These are phyloP conservation scores for Stentor roeselii DNA, from an alignment of 73 alveolate species.

Conservation along the genomic window DNA sequence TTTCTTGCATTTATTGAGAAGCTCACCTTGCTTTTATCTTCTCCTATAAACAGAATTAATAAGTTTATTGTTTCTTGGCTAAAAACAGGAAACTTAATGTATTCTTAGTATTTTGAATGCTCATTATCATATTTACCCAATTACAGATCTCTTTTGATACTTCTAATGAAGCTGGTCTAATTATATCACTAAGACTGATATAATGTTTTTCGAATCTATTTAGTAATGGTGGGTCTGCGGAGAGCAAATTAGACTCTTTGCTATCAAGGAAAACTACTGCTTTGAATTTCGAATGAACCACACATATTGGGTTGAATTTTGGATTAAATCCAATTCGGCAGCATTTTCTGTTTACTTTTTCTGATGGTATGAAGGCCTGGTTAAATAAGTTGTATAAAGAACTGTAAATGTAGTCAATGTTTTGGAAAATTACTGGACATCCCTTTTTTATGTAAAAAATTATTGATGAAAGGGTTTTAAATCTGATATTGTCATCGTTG, in stretches of 20 bases:
- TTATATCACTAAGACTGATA: conserved; percentile 33
- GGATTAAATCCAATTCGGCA: conserved; percentile 54
- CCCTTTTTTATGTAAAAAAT: conserved; percentile 47
- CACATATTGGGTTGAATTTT: conserved; percentile 33
- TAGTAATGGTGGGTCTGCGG: conserved; percentile 55
- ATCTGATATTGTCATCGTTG: conserved; percentile 39
- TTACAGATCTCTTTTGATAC: neutral
- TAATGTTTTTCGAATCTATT: conserved; percentile 69
- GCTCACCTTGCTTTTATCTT: neutral
- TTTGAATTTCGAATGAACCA: conserved; percentile 39
- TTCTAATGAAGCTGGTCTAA: neutral
- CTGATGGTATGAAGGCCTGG: conserved; percentile 42
- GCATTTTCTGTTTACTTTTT: conserved; percentile 33
- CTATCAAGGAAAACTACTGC: conserved; percentile 42
- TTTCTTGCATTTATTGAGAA: neutral
- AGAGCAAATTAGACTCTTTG: conserved; percentile 18
- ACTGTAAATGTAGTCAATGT: conserved; percentile 51
- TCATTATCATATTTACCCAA: neutral
- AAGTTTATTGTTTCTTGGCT: neutral
- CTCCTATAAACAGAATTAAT: neutral
- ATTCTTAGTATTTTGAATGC: too few relatives aligned
- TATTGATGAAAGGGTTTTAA: conserved; percentile 36
- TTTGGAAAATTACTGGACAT: conserved; percentile 31
- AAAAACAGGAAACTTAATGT: neutral
- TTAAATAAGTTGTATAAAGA: conserved; percentile 57